Percentiles rank a stretch among this genome's conserved stretches.
Conservation (phyloP, 495 filamentous ascomycete genomes). For the Hyaloscypha bicolor region DNA sequence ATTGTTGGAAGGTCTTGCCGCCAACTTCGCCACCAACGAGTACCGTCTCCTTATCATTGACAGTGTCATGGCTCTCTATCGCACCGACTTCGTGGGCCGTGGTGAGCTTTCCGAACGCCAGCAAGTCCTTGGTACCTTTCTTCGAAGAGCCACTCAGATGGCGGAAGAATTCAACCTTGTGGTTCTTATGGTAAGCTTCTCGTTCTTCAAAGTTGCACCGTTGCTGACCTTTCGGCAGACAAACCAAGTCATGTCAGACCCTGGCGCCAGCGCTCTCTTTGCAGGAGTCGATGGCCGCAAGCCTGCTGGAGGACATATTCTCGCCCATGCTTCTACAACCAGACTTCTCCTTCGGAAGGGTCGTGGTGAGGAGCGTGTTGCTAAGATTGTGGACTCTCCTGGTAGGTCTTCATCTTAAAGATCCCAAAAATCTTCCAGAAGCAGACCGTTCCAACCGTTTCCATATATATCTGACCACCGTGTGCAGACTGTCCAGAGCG, state of each 20-base stretch:
- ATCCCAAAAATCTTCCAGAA: neutral
- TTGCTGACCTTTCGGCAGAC: slow-evolving; percentile 48
- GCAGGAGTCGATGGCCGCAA: slow-evolving; percentile 77
- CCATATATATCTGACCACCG: neutral
- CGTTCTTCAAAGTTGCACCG: neutral
- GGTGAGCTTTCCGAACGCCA: slow-evolving; percentile 78
- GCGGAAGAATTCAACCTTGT: slow-evolving; percentile 82
- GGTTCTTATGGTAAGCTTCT: slow-evolving; percentile 63
- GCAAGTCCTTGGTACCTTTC: slow-evolving; percentile 72
- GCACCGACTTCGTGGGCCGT: slow-evolving; percentile 74
- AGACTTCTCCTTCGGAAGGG: slow-evolving; percentile 75
- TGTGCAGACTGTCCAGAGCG: slow-evolving; percentile 68
- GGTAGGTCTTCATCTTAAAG: slow-evolving; percentile 44
- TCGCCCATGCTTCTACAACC: slow-evolving; percentile 78
- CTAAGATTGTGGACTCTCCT: slow-evolving; percentile 78
- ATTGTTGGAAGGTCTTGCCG: slow-evolving; percentile 65
- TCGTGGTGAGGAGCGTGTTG: slow-evolving; percentile 76
- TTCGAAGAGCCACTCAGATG: slow-evolving; percentile 71
- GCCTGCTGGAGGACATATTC: slow-evolving; percentile 76
- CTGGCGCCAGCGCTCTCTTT: slow-evolving; percentile 80
- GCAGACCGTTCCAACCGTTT: neutral
- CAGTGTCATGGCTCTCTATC: slow-evolving; percentile 78
- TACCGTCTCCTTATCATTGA: slow-evolving; percentile 76
- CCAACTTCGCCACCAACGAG: slow-evolving; percentile 66
- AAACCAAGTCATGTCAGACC: slow-evolving; percentile 81